These are phyloP conservation scores for Pneumocystis wakefieldiae DNA, from an alignment of 1,139 yeast species.

Conservation along the genomic window DNA sequence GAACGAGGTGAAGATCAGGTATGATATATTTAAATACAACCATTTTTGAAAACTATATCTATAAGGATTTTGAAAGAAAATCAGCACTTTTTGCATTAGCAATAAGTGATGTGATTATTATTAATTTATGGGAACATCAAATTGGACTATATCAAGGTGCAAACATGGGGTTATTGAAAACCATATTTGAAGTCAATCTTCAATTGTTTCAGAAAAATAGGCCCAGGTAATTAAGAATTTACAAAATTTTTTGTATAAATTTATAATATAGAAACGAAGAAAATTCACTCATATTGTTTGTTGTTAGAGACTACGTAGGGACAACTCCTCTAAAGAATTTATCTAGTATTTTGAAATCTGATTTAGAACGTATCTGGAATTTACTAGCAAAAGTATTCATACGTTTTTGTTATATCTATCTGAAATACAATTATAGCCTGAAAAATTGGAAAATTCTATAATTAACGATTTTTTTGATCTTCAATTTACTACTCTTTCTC, in stretches of 20 bases:
- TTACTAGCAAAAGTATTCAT: conserved; percentile 33
- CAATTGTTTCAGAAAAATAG: conserved; percentile 45
- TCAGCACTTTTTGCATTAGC: conserved; percentile 90
- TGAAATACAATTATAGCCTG: conserved; percentile 36
- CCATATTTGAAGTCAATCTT: conserved; percentile 89
- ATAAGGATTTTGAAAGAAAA: conserved; percentile 72
- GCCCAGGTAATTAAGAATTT: neutral
- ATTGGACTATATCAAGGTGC: conserved; percentile 96
- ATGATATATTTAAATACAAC: neutral
- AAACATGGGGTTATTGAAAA: conserved; percentile 83
- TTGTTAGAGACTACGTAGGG: conserved; percentile 83
- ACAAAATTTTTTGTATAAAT: neutral
- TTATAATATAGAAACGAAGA: conserved; percentile 17
- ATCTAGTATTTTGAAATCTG: conserved; percentile 50
- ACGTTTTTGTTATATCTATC: neutral
- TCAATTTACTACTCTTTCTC: conserved; percentile 68
- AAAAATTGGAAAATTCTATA: conserved; percentile 31
- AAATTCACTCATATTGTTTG: conserved; percentile 59
- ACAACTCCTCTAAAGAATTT: conserved; percentile 67
- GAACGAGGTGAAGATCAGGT: conserved; percentile 92
- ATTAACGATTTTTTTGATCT: conserved; percentile 73
- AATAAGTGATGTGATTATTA: conserved; percentile 76
- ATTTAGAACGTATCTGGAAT: conserved; percentile 65
- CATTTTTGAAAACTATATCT: neutral
- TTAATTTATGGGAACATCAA: conserved; percentile 94